Base-by-base conservation (phyloP, 305 asterid genomes). In the Withania somnifera region DNA sequence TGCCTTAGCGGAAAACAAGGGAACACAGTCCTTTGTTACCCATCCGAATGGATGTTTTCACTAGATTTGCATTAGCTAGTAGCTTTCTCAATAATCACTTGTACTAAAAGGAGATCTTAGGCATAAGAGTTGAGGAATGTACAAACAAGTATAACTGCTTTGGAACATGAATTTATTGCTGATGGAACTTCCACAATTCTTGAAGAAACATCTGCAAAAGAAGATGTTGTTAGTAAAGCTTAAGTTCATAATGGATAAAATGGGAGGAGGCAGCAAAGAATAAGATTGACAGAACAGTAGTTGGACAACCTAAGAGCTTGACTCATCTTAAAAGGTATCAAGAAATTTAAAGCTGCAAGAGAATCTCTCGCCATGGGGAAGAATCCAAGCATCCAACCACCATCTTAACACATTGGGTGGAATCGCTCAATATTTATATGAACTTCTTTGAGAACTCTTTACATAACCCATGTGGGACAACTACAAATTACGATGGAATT, bases 81-180 rank as follows among this genome's bases (percentile, higher is more conserved):
- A 75, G 6, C 38, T 40, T 75, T 75, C 28, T 9, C 80, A 75
- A 28, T 17, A 11, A 30, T 75, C 63, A 75, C 28, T 75, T 45
- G 28, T 50, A 51, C 50, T 17, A 17, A 28, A 75, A 75, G 8
- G 30, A 68, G 63, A 50, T 75, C 80, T 47, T 69, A 66, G 75
- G 86, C 78, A 82, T 67, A 84, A 84, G 86, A 89, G 90, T 84
- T 78, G 85, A 88, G 93, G 88, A 86, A 90, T 93, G 98, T 89
- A 96, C 99, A 94, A 91, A 96, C 99, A 96, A 96, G 97, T 88
- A 96, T 91, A 91, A 93, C 90, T 84, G 98, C 94, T 96, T 90
- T 93, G 85, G 88, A 84, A 81, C 96, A 82, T 84, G 93, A 84
- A 81, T 85, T 88, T 91, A 88, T 86, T 40, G 89, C 81, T 56